A percentile compares a stretch with the other conserved stretches of the same genome.
Conservation (phyloP, 805 yeast species). For the Starmerella tilneyi region DNA sequence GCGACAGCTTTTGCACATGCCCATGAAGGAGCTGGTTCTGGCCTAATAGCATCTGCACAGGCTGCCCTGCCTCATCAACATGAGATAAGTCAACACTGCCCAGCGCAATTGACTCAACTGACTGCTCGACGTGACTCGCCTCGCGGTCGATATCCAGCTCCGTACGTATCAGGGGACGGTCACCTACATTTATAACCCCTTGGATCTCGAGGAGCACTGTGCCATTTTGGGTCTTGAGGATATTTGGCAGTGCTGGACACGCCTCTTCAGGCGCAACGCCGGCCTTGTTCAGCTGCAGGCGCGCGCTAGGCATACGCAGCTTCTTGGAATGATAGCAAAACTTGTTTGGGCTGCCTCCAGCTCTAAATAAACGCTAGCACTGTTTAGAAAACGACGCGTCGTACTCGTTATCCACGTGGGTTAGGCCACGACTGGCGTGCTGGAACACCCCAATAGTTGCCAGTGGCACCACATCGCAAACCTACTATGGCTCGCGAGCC, state of each 20-base stretch:
- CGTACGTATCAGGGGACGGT: conserved; percentile 16
- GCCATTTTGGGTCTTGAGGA: conserved; percentile 16
- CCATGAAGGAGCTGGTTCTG: conserved; percentile 22
- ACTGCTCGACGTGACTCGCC: background rate
- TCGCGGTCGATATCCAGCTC: conserved; percentile 18
- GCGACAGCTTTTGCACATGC: conserved; percentile 16
- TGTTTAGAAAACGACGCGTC: too few relatives aligned
- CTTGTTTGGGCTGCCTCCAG: too few relatives aligned
- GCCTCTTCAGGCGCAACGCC: background rate
- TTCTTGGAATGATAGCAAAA: background rate
- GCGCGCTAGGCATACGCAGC: conserved; percentile 11
- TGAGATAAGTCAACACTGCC: conserved; percentile 21
- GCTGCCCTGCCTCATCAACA: conserved; percentile 14
- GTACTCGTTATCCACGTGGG: too few relatives aligned
- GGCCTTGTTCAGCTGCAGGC: conserved; percentile 4
- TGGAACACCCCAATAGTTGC: background rate
- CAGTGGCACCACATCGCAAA: background rate
- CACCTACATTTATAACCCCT: conserved; percentile 21
- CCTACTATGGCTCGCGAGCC: conserved; percentile 9
- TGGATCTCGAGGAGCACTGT: conserved; percentile 22
- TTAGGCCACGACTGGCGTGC: too few relatives aligned
- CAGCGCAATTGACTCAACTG: conserved; percentile 1
- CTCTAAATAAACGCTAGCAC: too few relatives aligned
- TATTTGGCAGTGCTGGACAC: conserved; percentile 9
- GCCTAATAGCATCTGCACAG: conserved; percentile 19